These are phyloP conservation scores for Cladorrhinum samala DNA, from an alignment of 495 filamentous ascomycete genomes.

Conservation along the genomic window DNA sequence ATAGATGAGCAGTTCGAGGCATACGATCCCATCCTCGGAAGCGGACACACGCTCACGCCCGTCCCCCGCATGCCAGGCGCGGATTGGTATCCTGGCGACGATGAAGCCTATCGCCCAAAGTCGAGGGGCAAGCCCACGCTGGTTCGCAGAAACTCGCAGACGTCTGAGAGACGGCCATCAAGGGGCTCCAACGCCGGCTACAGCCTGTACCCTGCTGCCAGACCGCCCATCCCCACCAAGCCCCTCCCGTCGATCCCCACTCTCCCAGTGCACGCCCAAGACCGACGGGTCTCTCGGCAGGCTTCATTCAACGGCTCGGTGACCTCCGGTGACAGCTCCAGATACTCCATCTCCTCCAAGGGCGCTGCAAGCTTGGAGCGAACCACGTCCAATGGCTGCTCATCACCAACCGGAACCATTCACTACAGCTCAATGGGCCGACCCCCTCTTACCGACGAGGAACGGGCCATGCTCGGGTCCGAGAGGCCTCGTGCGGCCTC, in stretches of 20 bases:
- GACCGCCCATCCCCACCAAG: conserved; percentile 13
- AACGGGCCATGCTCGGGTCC: conserved; percentile 1
- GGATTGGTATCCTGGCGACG: conserved; percentile 3
- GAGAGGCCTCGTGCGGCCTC: conserved; percentile 8
- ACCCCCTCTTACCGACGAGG: background rate
- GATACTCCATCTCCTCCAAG: conserved; percentile 14
- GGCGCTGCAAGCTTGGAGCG: conserved; percentile 7
- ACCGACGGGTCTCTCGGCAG: conserved; percentile 16
- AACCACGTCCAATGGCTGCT: background rate
- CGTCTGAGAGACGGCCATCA: conserved; percentile 21
- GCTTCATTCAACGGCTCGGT: conserved; percentile 15
- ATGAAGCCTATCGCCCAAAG: conserved; percentile 7
- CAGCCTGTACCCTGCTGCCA: conserved; percentile 22
- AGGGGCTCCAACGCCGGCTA: conserved; percentile 14
- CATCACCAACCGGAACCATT: background rate
- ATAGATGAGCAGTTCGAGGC: conserved; percentile 10
- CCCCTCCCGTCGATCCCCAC: conserved; percentile 22
- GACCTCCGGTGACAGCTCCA: conserved; percentile 13
- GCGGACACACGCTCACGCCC: conserved; percentile 1
- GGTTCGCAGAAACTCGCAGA: conserved; percentile 16
- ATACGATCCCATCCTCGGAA: conserved; percentile 5
- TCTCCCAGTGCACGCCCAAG: background rate
- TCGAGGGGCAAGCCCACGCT: conserved; percentile 9
- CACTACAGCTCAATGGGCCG: background rate
- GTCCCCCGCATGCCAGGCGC: conserved; percentile 5